Percentiles rank a stretch among this genome's conserved stretches.
These are phyloP conservation scores for Linnemannia exigua DNA, from an alignment of 192 early-diverging fungal genomes.

Conservation along the genomic window DNA sequence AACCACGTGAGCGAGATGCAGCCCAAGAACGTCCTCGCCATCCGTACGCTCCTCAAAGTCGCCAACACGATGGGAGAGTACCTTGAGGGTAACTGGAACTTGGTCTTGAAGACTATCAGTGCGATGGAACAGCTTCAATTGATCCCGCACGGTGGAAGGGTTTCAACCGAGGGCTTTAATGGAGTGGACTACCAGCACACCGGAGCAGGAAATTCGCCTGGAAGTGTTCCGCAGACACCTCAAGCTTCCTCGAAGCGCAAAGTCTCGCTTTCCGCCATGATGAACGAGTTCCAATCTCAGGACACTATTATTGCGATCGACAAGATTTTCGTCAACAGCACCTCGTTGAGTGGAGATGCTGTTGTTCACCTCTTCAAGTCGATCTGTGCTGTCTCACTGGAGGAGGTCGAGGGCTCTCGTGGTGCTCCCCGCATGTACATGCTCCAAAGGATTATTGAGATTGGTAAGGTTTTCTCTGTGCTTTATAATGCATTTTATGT, in stretches of 20 bases:
- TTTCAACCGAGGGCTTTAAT: conserved; percentile 58
- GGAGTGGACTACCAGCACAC: conserved; percentile 60
- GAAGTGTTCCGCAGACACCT: conserved; percentile 26
- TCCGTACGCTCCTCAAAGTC: conserved; percentile 85
- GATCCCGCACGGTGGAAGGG: conserved; percentile 67
- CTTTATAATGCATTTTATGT: neutral
- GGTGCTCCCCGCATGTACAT: conserved; percentile 86
- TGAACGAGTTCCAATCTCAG: conserved; percentile 79
- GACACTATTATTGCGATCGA: conserved; percentile 89
- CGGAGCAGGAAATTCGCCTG: conserved; percentile 1
- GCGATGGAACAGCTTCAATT: conserved; percentile 91
- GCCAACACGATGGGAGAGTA: conserved; percentile 77
- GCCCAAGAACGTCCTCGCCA: conserved; percentile 92
- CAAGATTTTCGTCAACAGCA: conserved; percentile 87
- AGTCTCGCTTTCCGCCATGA: conserved; percentile 54
- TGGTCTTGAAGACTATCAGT: conserved; percentile 87
- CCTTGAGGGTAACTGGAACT: conserved; percentile 78
- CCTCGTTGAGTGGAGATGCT: conserved; percentile 81
- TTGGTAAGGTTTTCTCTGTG: conserved; percentile 54
- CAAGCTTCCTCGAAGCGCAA: conserved; percentile 48
- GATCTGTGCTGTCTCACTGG: conserved; percentile 88
- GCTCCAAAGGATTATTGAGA: conserved; percentile 94
- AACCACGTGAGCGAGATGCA: conserved; percentile 88
- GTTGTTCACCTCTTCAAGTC: conserved; percentile 92
- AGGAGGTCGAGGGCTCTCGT: conserved; percentile 82